Base-by-base conservation (phyloP, 83 land plant species). In the Picea abies region DNA sequence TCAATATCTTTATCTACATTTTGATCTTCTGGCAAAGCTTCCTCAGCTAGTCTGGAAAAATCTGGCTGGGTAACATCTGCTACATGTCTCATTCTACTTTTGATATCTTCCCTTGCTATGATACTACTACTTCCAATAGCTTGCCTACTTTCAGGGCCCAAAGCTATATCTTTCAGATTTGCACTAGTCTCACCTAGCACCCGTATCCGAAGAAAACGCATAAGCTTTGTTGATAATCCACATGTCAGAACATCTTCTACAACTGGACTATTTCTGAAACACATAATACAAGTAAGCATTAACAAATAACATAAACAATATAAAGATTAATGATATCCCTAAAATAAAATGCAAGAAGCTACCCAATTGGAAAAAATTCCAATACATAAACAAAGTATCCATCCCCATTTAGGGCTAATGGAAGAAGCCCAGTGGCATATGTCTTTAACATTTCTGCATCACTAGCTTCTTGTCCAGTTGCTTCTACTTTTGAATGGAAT, bases 191-290 rank as follows among this genome's bases (percentile, higher is more conserved):
- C 97, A 26, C 99, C 97, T 49, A 98, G 82, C 12, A 94, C 89
- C 8, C 95, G 89, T 0, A 86, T 70, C 4, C 99, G 94, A 39
- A 98, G 91, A 84, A 86, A 94, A 81, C 90, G 99, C 99, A 98
- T 96, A 44, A 98, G 92, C 87, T 98, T 97, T 20, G 94, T 95
- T 1, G 97, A 89, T 77, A 98, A 78, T 23, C 97, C 96, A 81
- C 91, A 90, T 56, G 94, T 91, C 60, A 98, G 89, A 2, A 92
- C 92, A 85, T 98, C 99, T 63, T 98, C 99, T 63, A 96, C 97
- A 29, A 95, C 82, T 83, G 88, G 91, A 68, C 88, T 85, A 79
- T 96, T 95, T 80, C 99, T 91, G 87, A 76, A 56, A 79, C 4
- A 63, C 8, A 73, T 65, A 20, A 86, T 39, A 71, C 23, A 52